Evolutionary conservation across 768 basidiomycete genomes (phyloP), one percentile per base, ranked within the genome.

Genomic region (Mycena vulgaris): DNA sequence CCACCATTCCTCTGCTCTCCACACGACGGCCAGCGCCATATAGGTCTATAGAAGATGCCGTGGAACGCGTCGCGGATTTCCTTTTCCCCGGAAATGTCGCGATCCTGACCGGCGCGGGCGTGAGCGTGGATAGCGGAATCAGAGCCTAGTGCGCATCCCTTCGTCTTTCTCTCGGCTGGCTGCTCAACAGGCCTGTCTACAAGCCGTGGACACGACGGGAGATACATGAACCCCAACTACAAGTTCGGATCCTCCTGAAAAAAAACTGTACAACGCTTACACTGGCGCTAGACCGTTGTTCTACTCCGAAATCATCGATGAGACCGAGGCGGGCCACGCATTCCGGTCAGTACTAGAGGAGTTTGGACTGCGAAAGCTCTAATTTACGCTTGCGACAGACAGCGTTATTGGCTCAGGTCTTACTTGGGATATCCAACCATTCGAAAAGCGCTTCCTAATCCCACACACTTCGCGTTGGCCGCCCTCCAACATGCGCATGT

Each of bases 101-200:
- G 0, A 82, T 96, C 19, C 78, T 98, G 63, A 96, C 95, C 0
- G 96, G 96, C 3, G 97, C 97, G 0, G 97, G 97, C 9, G 94
- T 98, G 72, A 95, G 93, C 78, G 96, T 98, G 31, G 97, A 98
- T 80, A 95, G 93, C 30, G 97, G 97, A 51, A 97, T 99, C 69
- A 86, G 95, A 73, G 96, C 96, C n/a, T 98, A 98, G 71, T 72
- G 59, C 52, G 71, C 52, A 31, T 5, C 11, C 4, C 19, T n/a
- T 5, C 62, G n/a, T 27, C 16, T 17, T 28, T 35, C 28, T 33
- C 2, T 33, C 27, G 23, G 45, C 5, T 13, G 19, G 45, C 45
- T 40, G 28, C 51, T 49, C 25, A 68, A 72, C 30, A n/a, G n/a
- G n/a, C n/a, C 0, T 7, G 5, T 28, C 19, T 52, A 21, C n/a